Evolutionary conservation across 2,329 filamentous ascomycete species (phyloP), one percentile per base, ranked within the genome.

Genomic region (Aspergillus pseudoviridinutans): DNA sequence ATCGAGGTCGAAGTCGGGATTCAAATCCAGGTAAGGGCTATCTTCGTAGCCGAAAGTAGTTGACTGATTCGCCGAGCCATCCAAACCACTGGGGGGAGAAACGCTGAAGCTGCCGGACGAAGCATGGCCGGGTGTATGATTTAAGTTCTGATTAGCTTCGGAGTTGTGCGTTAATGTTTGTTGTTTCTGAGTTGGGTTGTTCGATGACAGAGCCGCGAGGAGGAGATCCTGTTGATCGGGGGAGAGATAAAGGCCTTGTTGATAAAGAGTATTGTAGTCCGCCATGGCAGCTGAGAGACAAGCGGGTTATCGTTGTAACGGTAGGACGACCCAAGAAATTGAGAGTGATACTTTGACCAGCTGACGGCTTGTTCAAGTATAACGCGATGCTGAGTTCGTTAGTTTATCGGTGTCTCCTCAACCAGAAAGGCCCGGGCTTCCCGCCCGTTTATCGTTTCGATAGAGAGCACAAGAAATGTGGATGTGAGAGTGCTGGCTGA

Each of bases 1-100:
- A 57, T 91, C 87, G 62, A 92, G 92, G 58, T 92, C 90, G 57
- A 91, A 86, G 50, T 90, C 87, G 63, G 89, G 87, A 64, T 89
- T 87, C 67, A 92, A 94, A 70, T 96, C 91, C 57, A 95, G 81
- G 68, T 87, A 92, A 0, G 92, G 91, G 62, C 89, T 94, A 12
- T 74, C 66, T 10, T 71, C 71, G 56, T 85, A 83, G 61, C 79
- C 82, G 55, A 84, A 71, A 27, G 78, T 76, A 44, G 75, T 78
- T 17, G 76, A 74, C 57, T 75, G 69, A 57, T 78, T 58, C 49
- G 68, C 63, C 22, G 62, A 53, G 14, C 66, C 67, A 49, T 76
- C 68, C 51, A 74, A 73, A 2, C 68, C 60, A 5, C 44, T 68
- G 3, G 65, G 60, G 29, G 70, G 68, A 50, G 71, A 68, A n/a